These are phyloP conservation scores for Nakazawaea molendinolei DNA, from an alignment of 805 yeast genomes.

Conservation along the genomic window DNA sequence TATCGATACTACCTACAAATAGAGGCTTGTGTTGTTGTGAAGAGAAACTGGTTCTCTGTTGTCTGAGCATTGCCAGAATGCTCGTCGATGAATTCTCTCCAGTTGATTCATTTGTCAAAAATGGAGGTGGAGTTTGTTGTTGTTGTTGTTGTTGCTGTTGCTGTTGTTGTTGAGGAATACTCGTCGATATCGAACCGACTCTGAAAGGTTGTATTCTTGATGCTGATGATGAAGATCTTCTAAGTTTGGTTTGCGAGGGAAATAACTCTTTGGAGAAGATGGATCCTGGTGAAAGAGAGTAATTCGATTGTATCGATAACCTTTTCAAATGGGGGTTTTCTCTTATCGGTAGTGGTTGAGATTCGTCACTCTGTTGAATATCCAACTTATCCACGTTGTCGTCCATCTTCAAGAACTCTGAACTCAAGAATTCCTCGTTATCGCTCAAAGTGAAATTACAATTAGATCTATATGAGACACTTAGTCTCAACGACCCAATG, in stretches of 20 bases:
- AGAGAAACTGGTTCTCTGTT: constrained; percentile 19
- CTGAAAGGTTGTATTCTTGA: constrained; percentile 53
- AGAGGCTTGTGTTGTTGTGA: constrained; percentile 8
- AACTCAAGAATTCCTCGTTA: constrained; percentile 56
- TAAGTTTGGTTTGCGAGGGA: constrained; percentile 8
- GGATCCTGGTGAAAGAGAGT: constrained; percentile 15
- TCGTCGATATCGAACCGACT: constrained; percentile 50
- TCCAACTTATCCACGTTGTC: no score
- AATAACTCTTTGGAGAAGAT: constrained; percentile 15
- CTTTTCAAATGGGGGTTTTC: constrained; percentile 11
- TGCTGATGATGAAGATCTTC: constrained; percentile 19
- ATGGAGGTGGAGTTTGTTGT: constrained; percentile 27
- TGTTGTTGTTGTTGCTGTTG: constrained; percentile 8
- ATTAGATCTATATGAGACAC: constrained; percentile 76
- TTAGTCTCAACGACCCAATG: constrained; percentile 63
- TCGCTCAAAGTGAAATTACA: constrained; percentile 61
- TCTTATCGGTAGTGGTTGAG: constrained; percentile 11
- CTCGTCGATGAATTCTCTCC: constrained; percentile 47
- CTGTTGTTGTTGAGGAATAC: constrained; percentile 22
- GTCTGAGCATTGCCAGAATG: constrained; percentile 43
- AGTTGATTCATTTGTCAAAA: constrained; percentile 13
- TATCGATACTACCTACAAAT: constrained; percentile 13
- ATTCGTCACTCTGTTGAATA: background rate
- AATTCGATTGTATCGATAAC: constrained; percentile 13
- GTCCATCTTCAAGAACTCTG: constrained; percentile 48